Conservation (phyloP, 2,329 filamentous ascomycete genomes). For the Trematosphaeria pertusa region DNA sequence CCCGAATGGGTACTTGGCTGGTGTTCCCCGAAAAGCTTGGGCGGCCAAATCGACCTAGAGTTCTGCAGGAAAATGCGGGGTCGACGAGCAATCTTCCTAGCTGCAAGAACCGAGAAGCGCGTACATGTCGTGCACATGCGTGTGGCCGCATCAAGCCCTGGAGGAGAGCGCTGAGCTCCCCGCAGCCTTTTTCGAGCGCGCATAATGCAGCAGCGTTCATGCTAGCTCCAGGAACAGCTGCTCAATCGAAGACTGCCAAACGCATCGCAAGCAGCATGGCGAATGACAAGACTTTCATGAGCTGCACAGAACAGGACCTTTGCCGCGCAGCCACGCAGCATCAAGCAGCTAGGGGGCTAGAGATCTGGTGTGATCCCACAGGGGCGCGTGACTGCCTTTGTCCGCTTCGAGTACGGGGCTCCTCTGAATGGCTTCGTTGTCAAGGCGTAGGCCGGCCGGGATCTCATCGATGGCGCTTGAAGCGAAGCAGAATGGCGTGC, state of each 20-base stretch:
- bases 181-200: slow-evolving; percentile 12
- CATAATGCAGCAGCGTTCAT: slow-evolving; percentile 23
- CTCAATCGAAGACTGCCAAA: slow-evolving; percentile 19
- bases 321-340: slow-evolving; percentile 16
- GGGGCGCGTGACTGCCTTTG: slow-evolving; percentile 40
- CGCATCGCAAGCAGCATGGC: slow-evolving; percentile 14
- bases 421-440: slow-evolving; percentile 26
- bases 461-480: slow-evolving; percentile 40
- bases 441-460: slow-evolving; percentile 31
- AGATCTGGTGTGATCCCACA: slow-evolving; percentile 30
- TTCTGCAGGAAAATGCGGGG: slow-evolving; percentile 45
- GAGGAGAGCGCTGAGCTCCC: slow-evolving; percentile 11
- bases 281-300: slow-evolving; percentile 23
- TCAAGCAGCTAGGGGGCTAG: slow-evolving; percentile 27
- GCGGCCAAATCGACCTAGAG: slow-evolving; percentile 33
- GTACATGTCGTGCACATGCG: slow-evolving; percentile 32
- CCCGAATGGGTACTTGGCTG: slow-evolving; percentile 30
- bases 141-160: slow-evolving; percentile 19
- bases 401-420: slow-evolving; percentile 26
- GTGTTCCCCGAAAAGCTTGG: slow-evolving; percentile 35
- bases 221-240: slow-evolving; percentile 36
- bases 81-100: slow-evolving; percentile 34
- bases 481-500: slow-evolving; percentile 47
- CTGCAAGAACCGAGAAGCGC: slow-evolving; percentile 21
- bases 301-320: slow-evolving; percentile 26